Percentiles rank a stretch among this genome's conserved stretches.
phyloP scores from a whole-genome alignment of 116 monocot species.

The Phalaenopsis hybrid region DNA sequence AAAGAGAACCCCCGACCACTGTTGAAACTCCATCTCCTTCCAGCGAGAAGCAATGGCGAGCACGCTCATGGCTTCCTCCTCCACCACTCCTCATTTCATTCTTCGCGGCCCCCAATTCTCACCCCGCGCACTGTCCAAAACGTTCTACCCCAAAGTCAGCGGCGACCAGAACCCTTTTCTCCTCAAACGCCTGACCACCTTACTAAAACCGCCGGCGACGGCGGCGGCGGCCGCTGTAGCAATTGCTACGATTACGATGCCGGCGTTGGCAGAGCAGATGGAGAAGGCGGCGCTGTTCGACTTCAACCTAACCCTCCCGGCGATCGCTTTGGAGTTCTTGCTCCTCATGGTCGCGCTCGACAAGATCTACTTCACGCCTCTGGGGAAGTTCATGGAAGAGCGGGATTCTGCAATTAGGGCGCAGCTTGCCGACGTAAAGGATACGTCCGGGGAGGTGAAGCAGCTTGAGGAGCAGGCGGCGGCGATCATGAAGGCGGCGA shows the following conservation, averaged over 20 bases:
- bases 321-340: constrained; percentile 83
- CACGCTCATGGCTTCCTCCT: constrained; percentile 35
- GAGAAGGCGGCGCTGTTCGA: constrained; percentile 98
- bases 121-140: not conserved
- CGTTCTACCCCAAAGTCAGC: not conserved
- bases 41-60: constrained; percentile 24
- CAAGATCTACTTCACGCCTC: constrained; percentile 91
- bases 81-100: not conserved
- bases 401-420: constrained; percentile 71
- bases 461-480: constrained; percentile 81
- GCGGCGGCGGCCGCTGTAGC: constrained; percentile 8
- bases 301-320: constrained; percentile 92
- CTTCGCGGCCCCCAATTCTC: not conserved
- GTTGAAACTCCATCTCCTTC: not conserved
- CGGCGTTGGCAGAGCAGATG: constrained; percentile 64
- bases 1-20: too few species aligned
- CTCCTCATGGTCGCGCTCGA: constrained; percentile 92
- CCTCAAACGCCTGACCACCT: not conserved
- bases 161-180: not conserved
- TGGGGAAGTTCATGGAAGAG: constrained; percentile 96
- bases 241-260: constrained; percentile 31
- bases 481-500: constrained; percentile 79
- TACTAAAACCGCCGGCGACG: constrained; percentile 7
- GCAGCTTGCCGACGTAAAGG: constrained; percentile 82
- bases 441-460: constrained; percentile 86